Base-by-base conservation (phyloP, 2,329 filamentous ascomycete species). In the Cladophialophora immunda region DNA sequence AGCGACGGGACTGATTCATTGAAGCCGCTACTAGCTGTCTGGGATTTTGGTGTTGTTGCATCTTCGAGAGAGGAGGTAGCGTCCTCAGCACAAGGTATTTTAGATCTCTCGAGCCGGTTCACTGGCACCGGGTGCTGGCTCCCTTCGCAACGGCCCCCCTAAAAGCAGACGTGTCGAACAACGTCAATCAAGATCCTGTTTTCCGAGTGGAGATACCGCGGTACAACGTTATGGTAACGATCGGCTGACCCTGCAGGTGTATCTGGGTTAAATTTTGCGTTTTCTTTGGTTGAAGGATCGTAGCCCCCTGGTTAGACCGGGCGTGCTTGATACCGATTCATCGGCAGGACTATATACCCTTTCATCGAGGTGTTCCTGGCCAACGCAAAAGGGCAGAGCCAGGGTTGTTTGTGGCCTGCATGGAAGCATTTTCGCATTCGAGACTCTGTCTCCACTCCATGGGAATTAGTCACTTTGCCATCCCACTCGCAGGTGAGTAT, bases 111-210 rank as follows among this genome's bases (percentile, higher is more conserved):
- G 45, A 50, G 19, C 19, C 45, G 22, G 45, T 25, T 13, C 25
- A 22, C 13, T 22, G 8, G 45, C 45, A 19, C 9, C 19, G 19
- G 45, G 15, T 25, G 9, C 45, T 50, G 45, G 19, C 19, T 25
- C 45, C 11, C 11, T 22, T 22, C 11, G 19, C 19, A 50, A 19
- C 19, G 38, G 38, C 17, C 5, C 45, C 36, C 9, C 4, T 19
- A 45, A 17, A n/a, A 50, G 45, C 19, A 50, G 22, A 25, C 19
- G 45, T 50, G 45, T 50, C 45, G 45, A 13, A 25, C 45, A 50
- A 50, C 45, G 45, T 50, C 45, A 50, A 50, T 11, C 45, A 25
- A 50, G 45, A 50, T 22, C 45, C 45, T 50, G 13, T 25, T 25
- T n/a, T 8, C 19, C 19, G 45, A 50, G 45, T 50, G 45, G 45